These are phyloP conservation scores for Aspergillus puulaauensis DNA, from an alignment of 2,329 filamentous ascomycete genomes.

Conservation along the genomic window DNA sequence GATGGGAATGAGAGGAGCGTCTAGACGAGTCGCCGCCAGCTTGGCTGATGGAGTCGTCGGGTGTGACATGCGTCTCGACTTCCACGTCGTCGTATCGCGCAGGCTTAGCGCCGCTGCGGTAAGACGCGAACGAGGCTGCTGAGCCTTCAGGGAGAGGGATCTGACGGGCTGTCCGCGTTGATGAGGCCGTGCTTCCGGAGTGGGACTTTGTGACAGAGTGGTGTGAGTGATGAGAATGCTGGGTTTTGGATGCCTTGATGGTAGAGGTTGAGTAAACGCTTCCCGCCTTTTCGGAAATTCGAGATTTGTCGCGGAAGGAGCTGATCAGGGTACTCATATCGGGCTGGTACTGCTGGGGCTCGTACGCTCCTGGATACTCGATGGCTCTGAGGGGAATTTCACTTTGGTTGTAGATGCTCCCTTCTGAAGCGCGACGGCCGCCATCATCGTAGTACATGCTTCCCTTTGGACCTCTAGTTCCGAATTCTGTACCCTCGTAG, in stretches of 20 bases:
- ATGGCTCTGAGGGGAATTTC: slow-evolving; percentile 41
- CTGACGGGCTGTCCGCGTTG: slow-evolving; percentile 36
- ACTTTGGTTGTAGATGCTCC: slow-evolving; percentile 35
- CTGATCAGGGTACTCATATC: slow-evolving; percentile 41
- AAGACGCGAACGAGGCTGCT: slow-evolving; percentile 21
- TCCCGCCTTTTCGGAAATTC: slow-evolving; percentile 23
- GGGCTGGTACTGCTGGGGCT: slow-evolving; percentile 28
- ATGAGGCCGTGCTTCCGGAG: slow-evolving; percentile 29
- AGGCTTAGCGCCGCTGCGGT: slow-evolving; percentile 26
- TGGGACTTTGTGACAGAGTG: slow-evolving; percentile 24
- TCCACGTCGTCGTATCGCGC: slow-evolving; percentile 28
- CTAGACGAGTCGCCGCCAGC: slow-evolving; percentile 41
- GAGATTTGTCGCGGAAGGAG: slow-evolving; percentile 39
- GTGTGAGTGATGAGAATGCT: slow-evolving; percentile 23
- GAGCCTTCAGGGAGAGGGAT: slow-evolving; percentile 37
- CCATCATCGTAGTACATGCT: slow-evolving; percentile 28
- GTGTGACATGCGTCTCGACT: slow-evolving; percentile 62
- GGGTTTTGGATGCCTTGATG: slow-evolving; percentile 33
- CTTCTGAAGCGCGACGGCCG: slow-evolving; percentile 37
- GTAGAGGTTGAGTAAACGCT: slow-evolving; percentile 40
- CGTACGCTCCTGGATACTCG: slow-evolving; percentile 35
- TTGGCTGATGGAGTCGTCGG: slow-evolving; percentile 77
- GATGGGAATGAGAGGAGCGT: slow-evolving; percentile 27
- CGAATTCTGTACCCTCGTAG: slow-evolving; percentile 40
- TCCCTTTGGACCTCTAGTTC: slow-evolving; percentile 14